Base-by-base conservation (phyloP, 1,284 basidiomycete species). In the Inonotus hispidus region DNA sequence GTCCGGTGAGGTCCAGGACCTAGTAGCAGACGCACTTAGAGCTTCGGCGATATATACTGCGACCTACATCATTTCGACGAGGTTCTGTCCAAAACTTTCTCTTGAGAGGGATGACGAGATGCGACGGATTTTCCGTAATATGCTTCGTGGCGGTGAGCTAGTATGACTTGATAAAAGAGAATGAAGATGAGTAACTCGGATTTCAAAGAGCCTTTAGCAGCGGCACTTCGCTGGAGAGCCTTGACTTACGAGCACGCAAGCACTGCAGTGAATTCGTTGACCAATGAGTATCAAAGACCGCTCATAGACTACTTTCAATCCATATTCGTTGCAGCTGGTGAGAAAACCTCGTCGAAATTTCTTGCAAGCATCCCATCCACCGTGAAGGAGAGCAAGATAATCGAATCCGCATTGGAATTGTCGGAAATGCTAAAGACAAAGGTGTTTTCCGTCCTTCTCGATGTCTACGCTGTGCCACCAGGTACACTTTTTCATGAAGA, bases 171-270 rank as follows among this genome's bases (percentile, higher is more conserved):
- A 46, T 32, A 6, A 8, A 19, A 2, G 7, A 27, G 45, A 13
- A 13, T 25, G 19, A n/a, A 37, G 13, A 21, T 6, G 27, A 52
- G 50, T 35, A 19, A 7, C 13, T n/a, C 13, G 10, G 13, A 6
- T 13, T 16, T 38, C 25, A 35, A 35, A 58, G 56, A 58, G n/a
- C 46, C 46, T 35, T 46, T 49, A 35, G 6, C 56, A 38, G 23
- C 32, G 14, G 56, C 56, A 38, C 32, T 58, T n/a, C 56, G 32
- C 19, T 58, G 56, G 43, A 32, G 46, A 39, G 45, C 56, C 11
- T 23, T 49, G 1, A 23, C 21, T 19, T 58, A 49, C 37, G 23
- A 3, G 43, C 43, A 52, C 16, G 11, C 47, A 23, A 16, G 2
- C 5, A 14, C 47, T 10, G 3, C 41, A 45, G 3, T 45, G 14